Percentiles rank a stretch among this genome's conserved stretches.
Evolutionary conservation across 768 basidiomycete genomes (phyloP).

Genomic region (Suillus bovinus): DNA sequence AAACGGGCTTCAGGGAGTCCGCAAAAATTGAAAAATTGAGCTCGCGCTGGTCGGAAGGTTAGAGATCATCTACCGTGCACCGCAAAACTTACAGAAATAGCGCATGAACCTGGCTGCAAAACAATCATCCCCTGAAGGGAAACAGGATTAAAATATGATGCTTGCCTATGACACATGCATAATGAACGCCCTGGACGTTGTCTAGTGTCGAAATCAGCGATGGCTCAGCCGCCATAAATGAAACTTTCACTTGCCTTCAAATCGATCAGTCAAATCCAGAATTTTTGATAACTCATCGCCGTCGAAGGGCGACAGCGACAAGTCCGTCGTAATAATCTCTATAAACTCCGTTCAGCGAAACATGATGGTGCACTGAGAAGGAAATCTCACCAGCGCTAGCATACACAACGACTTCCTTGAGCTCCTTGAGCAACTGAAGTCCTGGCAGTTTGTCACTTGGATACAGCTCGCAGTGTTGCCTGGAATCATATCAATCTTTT

Average conservation of each 20-base stretch:
- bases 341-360: slow-evolving; percentile 18
- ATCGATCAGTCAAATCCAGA: slow-evolving; percentile 9
- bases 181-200: background rate
- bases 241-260: slow-evolving; percentile 1
- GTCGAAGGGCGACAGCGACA: slow-evolving; percentile 13
- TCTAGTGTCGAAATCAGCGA: background rate
- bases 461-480: slow-evolving; percentile 12
- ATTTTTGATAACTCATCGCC: slow-evolving; percentile 8
- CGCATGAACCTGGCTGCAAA: slow-evolving; percentile 44
- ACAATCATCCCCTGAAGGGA: background rate
- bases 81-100: slow-evolving; percentile 37
- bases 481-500: background rate
- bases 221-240: background rate
- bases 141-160: background rate
- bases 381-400: slow-evolving; percentile 23
- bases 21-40: slow-evolving; percentile 45
- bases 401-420: slow-evolving; percentile 5
- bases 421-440: slow-evolving; percentile 1
- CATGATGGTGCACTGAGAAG: background rate
- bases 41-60: slow-evolving; percentile 20
- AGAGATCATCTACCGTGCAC: background rate
- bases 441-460: background rate
- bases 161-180: slow-evolving; percentile 6
- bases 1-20: slow-evolving; percentile 49
- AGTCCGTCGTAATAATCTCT: slow-evolving; percentile 11